Base-by-base conservation (phyloP, 441 rosid species). In the Dalechampia spathulata region DNA sequence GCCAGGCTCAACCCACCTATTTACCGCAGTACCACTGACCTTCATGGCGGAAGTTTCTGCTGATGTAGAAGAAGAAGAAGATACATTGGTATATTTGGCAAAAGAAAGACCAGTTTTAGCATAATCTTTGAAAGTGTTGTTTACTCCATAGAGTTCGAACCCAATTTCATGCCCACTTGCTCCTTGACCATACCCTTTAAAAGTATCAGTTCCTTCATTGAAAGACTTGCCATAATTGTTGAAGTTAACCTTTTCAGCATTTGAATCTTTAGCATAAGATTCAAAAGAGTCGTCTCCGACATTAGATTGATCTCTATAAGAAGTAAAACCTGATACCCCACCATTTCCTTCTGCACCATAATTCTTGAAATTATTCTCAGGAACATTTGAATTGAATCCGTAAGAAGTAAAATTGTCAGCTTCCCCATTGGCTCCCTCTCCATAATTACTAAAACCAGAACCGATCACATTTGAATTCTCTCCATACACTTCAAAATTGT, bases 1-100 rank as follows among this genome's bases (percentile, higher is more conserved):
- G 20, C 99, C 99, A 42, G 96, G 95, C 56, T 94, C 99, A 0
- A 86, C 74, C 99, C 99, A 87, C 30, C 27, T 66, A 72, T 81
- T 93, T 40, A 82, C 87, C 23, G 43, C 57, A 61, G 64, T 78
- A 75, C 81, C 87, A 71, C 78, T 68, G 26, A 45, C 68, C 19
- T 51, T 65, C 51, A 25, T 52, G 28, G 52, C 32, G 16, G 57
- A 43, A 0, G 28, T 27, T 0, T 32, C 38, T 44, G 32, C 40
- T n/a, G n/a, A n/a, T n/a, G n/a, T n/a, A n/a, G n/a, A n/a, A n/a
- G n/a, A n/a, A n/a, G n/a, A n/a, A 19, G 69, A 41, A 25, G 20
- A 46, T 4, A 16, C 60, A 27, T 80, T 86, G n/a, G 67, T 61
- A 68, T 89, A 90, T 50, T 63, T 62, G 0, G 79, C 46, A 63